Conservation (phyloP, 352 stramenopile genomes). For the Phytophthora sojae region DNA sequence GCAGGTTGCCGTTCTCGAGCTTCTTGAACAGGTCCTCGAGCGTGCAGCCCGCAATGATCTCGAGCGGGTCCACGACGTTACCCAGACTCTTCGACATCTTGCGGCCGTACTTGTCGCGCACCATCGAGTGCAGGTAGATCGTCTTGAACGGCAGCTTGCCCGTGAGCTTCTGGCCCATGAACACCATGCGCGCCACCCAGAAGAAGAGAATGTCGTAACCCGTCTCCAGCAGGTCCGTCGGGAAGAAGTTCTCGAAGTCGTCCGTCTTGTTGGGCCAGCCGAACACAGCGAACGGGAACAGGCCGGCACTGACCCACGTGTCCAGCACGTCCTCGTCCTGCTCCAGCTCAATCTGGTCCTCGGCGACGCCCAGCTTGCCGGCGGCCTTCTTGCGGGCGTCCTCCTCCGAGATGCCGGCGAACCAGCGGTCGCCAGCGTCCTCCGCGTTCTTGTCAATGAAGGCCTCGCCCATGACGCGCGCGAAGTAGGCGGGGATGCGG, state of each 20-base stretch:
- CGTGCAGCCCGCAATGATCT: conserved; percentile 97
- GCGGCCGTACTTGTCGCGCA: conserved; percentile 97
- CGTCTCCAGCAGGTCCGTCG: conserved; percentile 97
- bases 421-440: conserved; percentile 66
- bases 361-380: conserved; percentile 61
- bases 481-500: conserved; percentile 98
- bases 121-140: conserved; percentile 98
- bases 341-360: conserved; percentile 86
- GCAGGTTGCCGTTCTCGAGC: conserved; percentile 97
- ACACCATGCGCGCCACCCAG: conserved; percentile 99
- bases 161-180: conserved; percentile 97
- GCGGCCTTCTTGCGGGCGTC: conserved; percentile 92
- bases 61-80: conserved; percentile 98
- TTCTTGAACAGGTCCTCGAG: conserved; percentile 95
- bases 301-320: conserved; percentile 98
- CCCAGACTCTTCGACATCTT: conserved; percentile 99
- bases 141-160: conserved; percentile 97
- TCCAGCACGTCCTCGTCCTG: conserved; percentile 99
- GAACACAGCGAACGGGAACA: conserved; percentile 96
- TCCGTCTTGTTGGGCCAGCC: conserved; percentile 73
- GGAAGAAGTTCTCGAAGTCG: conserved; percentile 95
- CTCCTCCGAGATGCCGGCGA: conserved; percentile 80
- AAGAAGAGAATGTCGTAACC: conserved; percentile 99
- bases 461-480: conserved; percentile 86
- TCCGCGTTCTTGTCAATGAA: conserved; percentile 83